Base-by-base conservation (phyloP, 1,139 yeast genomes). In the Zygotorulaspora mrakii region DNA sequence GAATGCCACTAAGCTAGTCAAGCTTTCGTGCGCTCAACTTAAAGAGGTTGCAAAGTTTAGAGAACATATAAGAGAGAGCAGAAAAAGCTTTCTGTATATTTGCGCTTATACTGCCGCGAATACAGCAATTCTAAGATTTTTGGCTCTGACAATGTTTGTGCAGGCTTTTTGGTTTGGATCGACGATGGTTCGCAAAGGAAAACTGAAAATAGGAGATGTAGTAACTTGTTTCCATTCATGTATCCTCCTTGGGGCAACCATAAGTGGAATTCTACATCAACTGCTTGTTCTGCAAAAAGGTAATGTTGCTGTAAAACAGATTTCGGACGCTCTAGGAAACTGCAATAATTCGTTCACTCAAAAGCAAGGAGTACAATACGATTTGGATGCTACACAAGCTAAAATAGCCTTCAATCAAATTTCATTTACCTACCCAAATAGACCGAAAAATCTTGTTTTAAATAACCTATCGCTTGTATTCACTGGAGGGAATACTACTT, bases 141-240 rank as follows among this genome's bases (percentile, higher is more conserved):
- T 88, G 5, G 70, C 82, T 0, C 67, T 86, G 26, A 57, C 79
- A 55, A 81, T 87, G 79, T 88, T 89, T 67, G 85, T 88, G 1
- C 96, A 87, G 59, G 95, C 94, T 0, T 85, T 89, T 53, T 88
- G 94, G 84, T 89, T 80, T 63, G 98, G 97, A 2, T 74, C 81
- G 26, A 66, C 70, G 36, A 72, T 85, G 69, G 80, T 87, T 3
- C 63, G 65, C 31, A 59, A 64, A 3, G 76, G 76, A 0, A 68
- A 71, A 12, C 57, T 79, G 8, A 52, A 67, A 1, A 66, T 86
- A 1, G 81, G 82, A 11, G 73, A 77, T 28, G 85, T 89, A 0
- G 69, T 91, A 41, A 82, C 96, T 0, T 83, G 94, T 23, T 87
- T 91, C 55, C 80, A 87, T 53, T 74, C 95, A 6, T 86, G 95